Evolutionary conservation across 306 rosid genomes (phyloP).

Genomic region (Mimosa bimucronata): DNA sequence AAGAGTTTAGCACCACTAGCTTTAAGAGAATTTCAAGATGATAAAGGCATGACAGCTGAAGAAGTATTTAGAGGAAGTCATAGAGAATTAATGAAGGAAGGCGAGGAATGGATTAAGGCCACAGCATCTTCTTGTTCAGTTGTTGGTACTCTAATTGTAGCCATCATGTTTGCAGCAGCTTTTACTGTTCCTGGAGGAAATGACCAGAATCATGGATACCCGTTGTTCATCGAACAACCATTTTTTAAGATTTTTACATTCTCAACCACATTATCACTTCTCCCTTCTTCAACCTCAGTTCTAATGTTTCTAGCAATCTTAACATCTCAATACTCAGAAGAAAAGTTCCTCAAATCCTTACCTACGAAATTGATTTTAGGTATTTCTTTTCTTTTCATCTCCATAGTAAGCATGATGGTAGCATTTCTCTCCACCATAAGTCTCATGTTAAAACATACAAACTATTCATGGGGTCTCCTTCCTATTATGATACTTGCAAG

Average conservation of each 20-base stretch:
- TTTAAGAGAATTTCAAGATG: not conserved
- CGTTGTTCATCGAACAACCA: not conserved
- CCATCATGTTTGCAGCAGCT: constrained; percentile 2
- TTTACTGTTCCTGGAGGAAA: constrained; percentile 16
- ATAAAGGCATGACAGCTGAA: not conserved
- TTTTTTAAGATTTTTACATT: not conserved
- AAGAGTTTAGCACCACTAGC: not conserved
- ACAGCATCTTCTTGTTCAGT: not conserved
- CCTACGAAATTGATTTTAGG: not conserved
- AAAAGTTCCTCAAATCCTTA: constrained; percentile 11
- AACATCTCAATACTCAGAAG: not conserved
- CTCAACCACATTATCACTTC: not conserved
- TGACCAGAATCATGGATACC: not conserved
- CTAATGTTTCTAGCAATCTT: constrained; percentile 11
- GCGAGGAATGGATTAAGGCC: constrained; percentile 23
- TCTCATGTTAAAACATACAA: not conserved
- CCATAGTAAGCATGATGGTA: not conserved
- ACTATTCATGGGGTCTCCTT: not conserved
- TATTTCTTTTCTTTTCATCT: not conserved
- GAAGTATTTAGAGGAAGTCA: not conserved
- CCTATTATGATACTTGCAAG: too few relatives aligned
- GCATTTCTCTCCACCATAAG: constrained; percentile 18
- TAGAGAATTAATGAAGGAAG: not conserved
- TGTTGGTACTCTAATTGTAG: not conserved
- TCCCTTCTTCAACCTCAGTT: constrained; percentile 23